Percentiles rank a stretch among this genome's conserved stretches.
phyloP scores from a whole-genome alignment of 1,284 basidiomycete species.

The Fomitopsis betulina region DNA sequence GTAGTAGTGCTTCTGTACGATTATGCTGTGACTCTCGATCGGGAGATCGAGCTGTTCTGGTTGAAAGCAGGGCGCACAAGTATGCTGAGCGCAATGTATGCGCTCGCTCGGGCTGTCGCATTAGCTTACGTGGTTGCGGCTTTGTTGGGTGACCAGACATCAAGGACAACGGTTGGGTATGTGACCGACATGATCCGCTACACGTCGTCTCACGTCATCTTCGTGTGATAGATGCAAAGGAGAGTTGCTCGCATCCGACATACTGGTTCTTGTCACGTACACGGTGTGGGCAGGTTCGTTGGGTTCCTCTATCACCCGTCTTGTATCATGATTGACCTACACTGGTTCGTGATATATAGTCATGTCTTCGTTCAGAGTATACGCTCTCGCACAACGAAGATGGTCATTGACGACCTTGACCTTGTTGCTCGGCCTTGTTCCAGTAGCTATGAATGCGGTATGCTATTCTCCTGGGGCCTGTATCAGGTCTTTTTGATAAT shows the following conservation, averaged over 20 bases:
- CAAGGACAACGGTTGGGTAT: neutral
- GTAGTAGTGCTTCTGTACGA: slow-evolving; percentile 4
- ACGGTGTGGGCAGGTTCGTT: neutral
- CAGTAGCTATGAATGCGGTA: neutral
- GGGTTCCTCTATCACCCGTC: no score
- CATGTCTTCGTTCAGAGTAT: neutral
- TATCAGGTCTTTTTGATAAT: no score
- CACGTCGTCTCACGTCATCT: neutral
- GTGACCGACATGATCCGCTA: neutral
- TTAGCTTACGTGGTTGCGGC: neutral
- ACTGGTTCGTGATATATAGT: neutral
- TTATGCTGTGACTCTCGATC: slow-evolving; percentile 4
- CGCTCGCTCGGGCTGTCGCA: neutral
- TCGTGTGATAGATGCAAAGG: neutral
- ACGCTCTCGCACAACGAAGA: neutral
- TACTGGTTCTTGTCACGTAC: neutral
- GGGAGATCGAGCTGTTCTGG: slow-evolving; percentile 8
- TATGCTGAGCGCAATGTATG: slow-evolving; percentile 1
- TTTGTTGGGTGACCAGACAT: neutral
- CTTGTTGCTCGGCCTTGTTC: neutral
- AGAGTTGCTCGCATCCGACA: neutral
- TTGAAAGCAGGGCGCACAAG: neutral
- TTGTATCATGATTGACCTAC: neutral
- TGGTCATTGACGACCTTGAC: neutral
- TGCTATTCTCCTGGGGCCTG: neutral